phyloP scores from a whole-genome alignment of 352 stramenopile genomes.

The Phytophthora boehmeriae region DNA sequence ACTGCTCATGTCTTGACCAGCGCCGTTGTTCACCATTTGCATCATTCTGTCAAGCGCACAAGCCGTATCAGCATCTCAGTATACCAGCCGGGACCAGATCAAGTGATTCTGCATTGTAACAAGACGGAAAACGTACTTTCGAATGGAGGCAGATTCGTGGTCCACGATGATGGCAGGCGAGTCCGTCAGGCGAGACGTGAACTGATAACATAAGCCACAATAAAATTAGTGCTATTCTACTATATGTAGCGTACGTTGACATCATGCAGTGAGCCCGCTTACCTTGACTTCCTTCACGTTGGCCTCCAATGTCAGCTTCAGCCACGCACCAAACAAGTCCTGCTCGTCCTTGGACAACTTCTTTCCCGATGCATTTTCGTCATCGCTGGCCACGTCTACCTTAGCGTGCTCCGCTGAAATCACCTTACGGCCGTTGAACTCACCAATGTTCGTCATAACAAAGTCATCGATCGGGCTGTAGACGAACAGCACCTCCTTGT shows the following conservation, averaged over 20 bases:
- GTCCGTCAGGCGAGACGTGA: constrained; percentile 91
- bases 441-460: constrained; percentile 98
- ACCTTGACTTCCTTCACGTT: constrained; percentile 90
- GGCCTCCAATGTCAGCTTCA: constrained; percentile 92
- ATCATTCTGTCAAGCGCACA: constrained; percentile 91
- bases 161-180: constrained; percentile 99
- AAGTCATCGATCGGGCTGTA: constrained; percentile 99
- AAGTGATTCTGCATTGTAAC: background rate
- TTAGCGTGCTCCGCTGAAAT: constrained; percentile 96
- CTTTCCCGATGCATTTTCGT: constrained; percentile 43
- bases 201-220: constrained; percentile 32
- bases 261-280: background rate
- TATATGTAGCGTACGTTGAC: background rate
- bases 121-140: constrained; percentile 69
- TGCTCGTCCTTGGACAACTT: constrained; percentile 90
- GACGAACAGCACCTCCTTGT: constrained; percentile 98
- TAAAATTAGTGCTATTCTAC: background rate
- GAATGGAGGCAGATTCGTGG: constrained; percentile 96
- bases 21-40: constrained; percentile 94
- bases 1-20: constrained; percentile 53
- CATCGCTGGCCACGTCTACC: constrained; percentile 88
- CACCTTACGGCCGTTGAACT: constrained; percentile 97
- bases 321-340: constrained; percentile 91
- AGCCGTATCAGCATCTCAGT: constrained; percentile 7
- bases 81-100: background rate